Evolutionary conservation across 2,329 filamentous ascomycete species (phyloP), one percentile per base, ranked within the genome.

Genomic region (Lithohypha guttulata): DNA sequence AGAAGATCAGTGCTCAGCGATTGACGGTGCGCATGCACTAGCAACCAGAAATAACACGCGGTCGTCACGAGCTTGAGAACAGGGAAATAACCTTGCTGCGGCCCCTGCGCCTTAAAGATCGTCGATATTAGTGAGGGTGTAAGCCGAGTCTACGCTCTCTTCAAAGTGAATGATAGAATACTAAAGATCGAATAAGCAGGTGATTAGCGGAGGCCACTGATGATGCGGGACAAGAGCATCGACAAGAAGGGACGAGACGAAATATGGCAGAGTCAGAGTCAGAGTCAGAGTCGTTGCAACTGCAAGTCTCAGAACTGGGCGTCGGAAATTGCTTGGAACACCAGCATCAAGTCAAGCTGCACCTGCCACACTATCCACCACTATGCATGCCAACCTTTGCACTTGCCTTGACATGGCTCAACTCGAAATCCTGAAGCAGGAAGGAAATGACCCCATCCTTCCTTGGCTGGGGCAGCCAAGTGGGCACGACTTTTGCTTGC

Each of bases 301-400:
- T 25, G 23, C 23, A 25, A 28, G 26, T 28, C 26, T 28, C 17
- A 14, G 21, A 35, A 35, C 2, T 25, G 20, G 33, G 20, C 18
- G 21, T 35, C 33, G 33, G 33, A 35, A 35, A 35, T 35, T 35
- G 21, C 20, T 26, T 35, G 33, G 33, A 25, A 34, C n/a, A n/a
- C n/a, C 3, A n/a, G 21, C 33, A 25, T 20, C 20, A 19, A 35
- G 20, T 22, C 31, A 21, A 7, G 13, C 10, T 11, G 14, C 19
- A n/a, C n/a, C n/a, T n/a, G n/a, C n/a, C n/a, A n/a, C n/a, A n/a
- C n/a, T n/a, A n/a, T n/a, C n/a, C n/a, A n/a, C n/a, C n/a, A n/a
- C n/a, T n/a, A n/a, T n/a, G n/a, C n/a, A n/a, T n/a, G n/a, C 18
- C 33, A 21, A 35, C 33, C 19, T 20, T 34, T 21, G 17, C 15